A percentile compares a stretch with the other conserved stretches of the same genome.
Conservation (phyloP, 257 asterid genomes). For the Plectranthus barbatus region DNA sequence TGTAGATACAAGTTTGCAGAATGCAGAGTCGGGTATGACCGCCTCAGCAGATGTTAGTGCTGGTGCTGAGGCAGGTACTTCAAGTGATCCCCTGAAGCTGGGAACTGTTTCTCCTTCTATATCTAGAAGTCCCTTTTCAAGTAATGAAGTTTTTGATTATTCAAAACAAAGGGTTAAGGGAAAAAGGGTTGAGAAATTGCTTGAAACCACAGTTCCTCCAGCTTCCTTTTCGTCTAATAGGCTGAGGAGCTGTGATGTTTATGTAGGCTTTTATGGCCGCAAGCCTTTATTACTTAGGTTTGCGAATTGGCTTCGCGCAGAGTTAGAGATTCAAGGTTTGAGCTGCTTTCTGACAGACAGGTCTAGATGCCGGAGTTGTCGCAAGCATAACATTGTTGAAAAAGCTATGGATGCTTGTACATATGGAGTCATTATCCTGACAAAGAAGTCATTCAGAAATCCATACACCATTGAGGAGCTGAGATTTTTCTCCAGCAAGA, state of each 20-base stretch:
- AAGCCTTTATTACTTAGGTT: constrained; percentile 65
- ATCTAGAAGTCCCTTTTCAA: constrained; percentile 39
- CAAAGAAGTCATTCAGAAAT: constrained; percentile 77
- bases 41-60: constrained; percentile 31
- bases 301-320: constrained; percentile 86
- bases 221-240: constrained; percentile 56
- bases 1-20: constrained; percentile 18
- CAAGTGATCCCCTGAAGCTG: constrained; percentile 34
- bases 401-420: constrained; percentile 76
- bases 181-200: constrained; percentile 35
- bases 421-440: constrained; percentile 76
- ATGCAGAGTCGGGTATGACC: constrained; percentile 25
- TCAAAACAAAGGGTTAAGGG: constrained; percentile 38
- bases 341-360: constrained; percentile 83
- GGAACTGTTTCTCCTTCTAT: constrained; percentile 45
- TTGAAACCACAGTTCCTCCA: constrained; percentile 43
- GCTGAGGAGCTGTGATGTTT: constrained; percentile 83
- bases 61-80: constrained; percentile 26
- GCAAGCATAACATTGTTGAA: constrained; percentile 57
- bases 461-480: constrained; percentile 86
- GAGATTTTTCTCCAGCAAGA: constrained; percentile 77
- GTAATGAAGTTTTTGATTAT: constrained; percentile 32
- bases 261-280: constrained; percentile 78
- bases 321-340: constrained; percentile 80
- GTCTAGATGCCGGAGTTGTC: constrained; percentile 57